Percentiles rank a stretch among this genome's conserved stretches.
phyloP scores from a whole-genome alignment of 805 yeast species.

The Komagataella populi region DNA sequence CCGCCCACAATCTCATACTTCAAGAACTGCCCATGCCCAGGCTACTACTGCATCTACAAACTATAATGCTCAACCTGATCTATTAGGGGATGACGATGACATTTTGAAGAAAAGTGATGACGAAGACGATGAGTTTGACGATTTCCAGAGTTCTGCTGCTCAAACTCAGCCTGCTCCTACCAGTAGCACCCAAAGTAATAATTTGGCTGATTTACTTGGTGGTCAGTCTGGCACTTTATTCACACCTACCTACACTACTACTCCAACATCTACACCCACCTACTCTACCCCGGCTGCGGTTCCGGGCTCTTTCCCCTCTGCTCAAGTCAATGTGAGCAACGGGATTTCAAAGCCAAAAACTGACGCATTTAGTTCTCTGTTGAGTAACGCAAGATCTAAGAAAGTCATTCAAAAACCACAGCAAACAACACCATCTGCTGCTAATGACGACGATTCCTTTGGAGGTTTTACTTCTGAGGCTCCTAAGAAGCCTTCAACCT shows the following conservation, averaged over 20 bases:
- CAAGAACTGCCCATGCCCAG: constrained; percentile 18
- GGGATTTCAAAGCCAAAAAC: constrained; percentile 12
- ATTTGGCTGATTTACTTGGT: constrained; percentile 14
- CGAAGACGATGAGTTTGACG: constrained; percentile 68
- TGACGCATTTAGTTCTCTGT: constrained; percentile 65
- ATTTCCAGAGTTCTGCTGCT: constrained; percentile 53
- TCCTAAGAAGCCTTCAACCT: constrained; percentile 4
- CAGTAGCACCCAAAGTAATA: constrained; percentile 17
- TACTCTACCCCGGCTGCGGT: constrained; percentile 1
- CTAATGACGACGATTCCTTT: constrained; percentile 14
- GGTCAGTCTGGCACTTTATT: constrained; percentile 8
- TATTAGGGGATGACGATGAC: neutral
- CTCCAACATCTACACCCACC: constrained; percentile 6
- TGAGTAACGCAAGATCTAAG: constrained; percentile 48
- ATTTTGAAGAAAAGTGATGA: constrained; percentile 22
- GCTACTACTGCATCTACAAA: constrained; percentile 26
- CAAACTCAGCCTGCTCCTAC: constrained; percentile 4
- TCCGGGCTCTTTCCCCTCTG: constrained; percentile 11
- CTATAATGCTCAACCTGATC: constrained; percentile 22
- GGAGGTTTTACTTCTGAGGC: constrained; percentile 17
- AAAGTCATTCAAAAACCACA: constrained; percentile 3
- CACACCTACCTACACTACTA: constrained; percentile 9
- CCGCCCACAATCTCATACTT: constrained; percentile 9
- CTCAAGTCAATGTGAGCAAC: constrained; percentile 15
- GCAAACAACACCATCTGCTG: constrained; percentile 1